Percentiles rank a stretch among this genome's conserved stretches.
phyloP scores from a whole-genome alignment of 129 eudicot genomes.

The Flaveria ramosissima region DNA sequence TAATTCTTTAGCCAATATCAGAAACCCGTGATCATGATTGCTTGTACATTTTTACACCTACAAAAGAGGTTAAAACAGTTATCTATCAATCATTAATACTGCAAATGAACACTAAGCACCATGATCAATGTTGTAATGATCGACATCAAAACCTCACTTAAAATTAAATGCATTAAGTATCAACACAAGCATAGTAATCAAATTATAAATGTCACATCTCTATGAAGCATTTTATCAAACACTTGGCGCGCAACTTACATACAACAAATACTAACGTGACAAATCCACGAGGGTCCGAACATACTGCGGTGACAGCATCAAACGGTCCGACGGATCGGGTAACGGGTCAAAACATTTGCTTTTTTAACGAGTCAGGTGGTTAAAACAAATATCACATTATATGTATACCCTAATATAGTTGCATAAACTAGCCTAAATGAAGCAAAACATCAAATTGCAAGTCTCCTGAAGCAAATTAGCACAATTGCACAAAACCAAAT shows the following conservation, averaged over 20 bases:
- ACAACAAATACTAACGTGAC: background rate
- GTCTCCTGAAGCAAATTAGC: no score
- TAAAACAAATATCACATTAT: no score
- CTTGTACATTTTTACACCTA: background rate
- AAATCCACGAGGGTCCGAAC: background rate
- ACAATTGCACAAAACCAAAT: no score
- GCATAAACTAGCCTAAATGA: no score
- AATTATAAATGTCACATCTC: slow-evolving; percentile 4
- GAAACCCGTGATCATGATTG: slow-evolving; percentile 10
- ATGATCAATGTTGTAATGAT: background rate
- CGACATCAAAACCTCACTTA: background rate
- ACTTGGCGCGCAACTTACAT: background rate
- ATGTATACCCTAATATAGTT: no score
- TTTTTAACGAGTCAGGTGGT: no score
- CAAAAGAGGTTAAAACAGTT: background rate
- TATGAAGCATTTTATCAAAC: slow-evolving; percentile 36
- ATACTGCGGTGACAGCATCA: background rate
- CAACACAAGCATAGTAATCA: background rate
- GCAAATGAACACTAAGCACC: background rate
- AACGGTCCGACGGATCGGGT: background rate
- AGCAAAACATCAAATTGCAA: no score
- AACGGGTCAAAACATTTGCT: background rate
- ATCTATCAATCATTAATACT: background rate
- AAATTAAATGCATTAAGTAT: background rate
- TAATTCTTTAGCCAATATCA: background rate